Evolutionary conservation across 2,329 filamentous ascomycete species (phyloP), one percentile per base, ranked within the genome.

Genomic region (Fusarium sp.): DNA sequence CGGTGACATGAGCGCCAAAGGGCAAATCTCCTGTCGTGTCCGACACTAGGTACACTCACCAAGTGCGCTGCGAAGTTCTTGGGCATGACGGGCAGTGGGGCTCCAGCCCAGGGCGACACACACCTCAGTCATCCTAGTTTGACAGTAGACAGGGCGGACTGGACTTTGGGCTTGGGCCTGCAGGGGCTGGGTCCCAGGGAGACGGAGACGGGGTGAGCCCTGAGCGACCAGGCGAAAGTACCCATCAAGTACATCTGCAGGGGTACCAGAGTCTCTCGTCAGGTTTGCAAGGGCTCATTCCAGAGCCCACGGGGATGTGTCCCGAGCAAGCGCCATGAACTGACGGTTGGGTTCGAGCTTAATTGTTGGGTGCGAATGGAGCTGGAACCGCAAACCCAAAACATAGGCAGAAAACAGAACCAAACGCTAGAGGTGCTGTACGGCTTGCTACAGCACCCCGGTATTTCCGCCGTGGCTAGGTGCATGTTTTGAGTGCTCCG

Each of bases 1-100:
- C 78, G 76, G 76, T 79, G 77, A 77, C 77, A 77, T 77, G 75
- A 76, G 75, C 62, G 67, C 67, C 55, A 73, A 68, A 67, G 67
- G 68, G 69, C 71, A 74, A 74, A 72, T 74, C 74, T 77, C 74
- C 74, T 75, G 73, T 70, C 70, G 40, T 56, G 57, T 57, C 61
- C 30, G 41, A 29, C 49, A 52, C 49, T 52, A 52, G 49, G 49
- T 52, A 42, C 49, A 52, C 34, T 40, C 25, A 52, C 46, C 44
- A 29, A 40, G 30, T 55, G 57, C 41, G 42, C 53, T 47, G 45
- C 65, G 73, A 76, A 75, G 69, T 62, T 74, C 72, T 75, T 69
- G 66, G 68, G 72, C 72, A 74, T 72, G 72, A 73, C 70, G 64
- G 72, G 63, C 54, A 72, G 74, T 75, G 74, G 74, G 61, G 49